phyloP scores from a whole-genome alignment of 225 moss, liverwort and hornwort genomes.

The Pleurozium schreberi region DNA sequence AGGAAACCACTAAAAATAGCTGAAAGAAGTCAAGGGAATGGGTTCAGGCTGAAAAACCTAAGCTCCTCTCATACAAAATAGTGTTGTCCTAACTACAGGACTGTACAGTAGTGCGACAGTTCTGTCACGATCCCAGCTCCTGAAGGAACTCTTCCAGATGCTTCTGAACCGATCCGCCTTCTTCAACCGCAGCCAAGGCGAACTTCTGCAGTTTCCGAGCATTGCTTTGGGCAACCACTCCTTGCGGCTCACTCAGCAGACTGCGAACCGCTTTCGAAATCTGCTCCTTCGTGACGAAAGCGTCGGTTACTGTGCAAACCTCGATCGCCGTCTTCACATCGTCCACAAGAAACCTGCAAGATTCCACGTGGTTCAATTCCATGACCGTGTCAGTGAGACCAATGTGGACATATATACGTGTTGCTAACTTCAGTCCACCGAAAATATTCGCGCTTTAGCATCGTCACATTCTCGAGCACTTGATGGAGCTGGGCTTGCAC shows the following conservation, averaged over 20 bases:
- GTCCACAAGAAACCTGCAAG: slow-evolving; percentile 11
- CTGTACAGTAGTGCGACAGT: too few relatives aligned
- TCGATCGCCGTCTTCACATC: slow-evolving; percentile 4
- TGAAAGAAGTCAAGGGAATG: too few relatives aligned
- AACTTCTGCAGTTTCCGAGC: neutral
- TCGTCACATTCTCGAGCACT: neutral
- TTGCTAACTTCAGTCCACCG: neutral
- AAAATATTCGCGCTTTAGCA: neutral
- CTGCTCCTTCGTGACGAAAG: neutral
- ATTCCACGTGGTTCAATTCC: too few relatives aligned
- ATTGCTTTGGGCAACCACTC: neutral
- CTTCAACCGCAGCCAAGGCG: neutral
- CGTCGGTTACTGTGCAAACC: neutral
- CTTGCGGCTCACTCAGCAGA: neutral
- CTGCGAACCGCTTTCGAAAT: neutral
- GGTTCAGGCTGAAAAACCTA: neutral
- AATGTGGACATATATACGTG: neutral
- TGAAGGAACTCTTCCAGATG: neutral
- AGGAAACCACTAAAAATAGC: neutral
- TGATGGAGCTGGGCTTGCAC: neutral
- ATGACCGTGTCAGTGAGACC: neutral
- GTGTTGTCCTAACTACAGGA: neutral
- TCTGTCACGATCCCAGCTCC: neutral
- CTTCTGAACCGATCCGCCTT: slow-evolving; percentile 9
- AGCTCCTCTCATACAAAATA: neutral